Percentiles rank a stretch among this genome's conserved stretches.
Conservation (phyloP, 164 flowering plant species). For the Hamamelis virginiana region DNA sequence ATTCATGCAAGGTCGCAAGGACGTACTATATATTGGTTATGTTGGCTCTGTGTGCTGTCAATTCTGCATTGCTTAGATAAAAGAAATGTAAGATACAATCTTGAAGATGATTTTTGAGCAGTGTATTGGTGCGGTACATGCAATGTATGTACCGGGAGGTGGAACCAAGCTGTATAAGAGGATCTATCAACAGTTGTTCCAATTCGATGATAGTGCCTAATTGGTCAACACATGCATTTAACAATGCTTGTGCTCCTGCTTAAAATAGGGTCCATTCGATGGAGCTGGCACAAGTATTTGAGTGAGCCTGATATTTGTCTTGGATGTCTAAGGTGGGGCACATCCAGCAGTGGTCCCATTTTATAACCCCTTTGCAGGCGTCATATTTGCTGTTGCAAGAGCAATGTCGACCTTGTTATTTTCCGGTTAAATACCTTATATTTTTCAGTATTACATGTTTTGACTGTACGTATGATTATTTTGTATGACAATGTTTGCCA, state of each 20-base stretch:
- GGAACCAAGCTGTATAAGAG: not conserved
- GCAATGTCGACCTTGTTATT: not conserved
- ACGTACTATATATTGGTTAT: too few species aligned
- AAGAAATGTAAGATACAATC: too few species aligned
- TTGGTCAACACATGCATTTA: not conserved
- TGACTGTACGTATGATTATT: not conserved
- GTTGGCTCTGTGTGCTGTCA: not conserved
- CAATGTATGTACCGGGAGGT: not conserved
- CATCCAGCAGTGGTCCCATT: not conserved
- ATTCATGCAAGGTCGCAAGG: not conserved
- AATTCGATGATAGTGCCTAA: not conserved
- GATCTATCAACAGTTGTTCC: not conserved
- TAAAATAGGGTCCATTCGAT: not conserved
- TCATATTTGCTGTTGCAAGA: not conserved
- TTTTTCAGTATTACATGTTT: constrained; percentile 2
- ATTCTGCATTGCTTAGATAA: not conserved
- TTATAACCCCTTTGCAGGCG: not conserved
- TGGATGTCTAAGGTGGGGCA: not conserved
- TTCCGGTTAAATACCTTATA: not conserved
- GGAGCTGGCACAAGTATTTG: not conserved
- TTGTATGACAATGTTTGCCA: not conserved
- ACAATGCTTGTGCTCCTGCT: not conserved
- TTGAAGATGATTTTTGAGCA: not conserved
- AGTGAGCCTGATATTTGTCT: not conserved
- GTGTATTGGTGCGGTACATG: not conserved